phyloP scores from a whole-genome alignment of 2,329 filamentous ascomycete genomes.

The Clonostachys rhizophaga region DNA sequence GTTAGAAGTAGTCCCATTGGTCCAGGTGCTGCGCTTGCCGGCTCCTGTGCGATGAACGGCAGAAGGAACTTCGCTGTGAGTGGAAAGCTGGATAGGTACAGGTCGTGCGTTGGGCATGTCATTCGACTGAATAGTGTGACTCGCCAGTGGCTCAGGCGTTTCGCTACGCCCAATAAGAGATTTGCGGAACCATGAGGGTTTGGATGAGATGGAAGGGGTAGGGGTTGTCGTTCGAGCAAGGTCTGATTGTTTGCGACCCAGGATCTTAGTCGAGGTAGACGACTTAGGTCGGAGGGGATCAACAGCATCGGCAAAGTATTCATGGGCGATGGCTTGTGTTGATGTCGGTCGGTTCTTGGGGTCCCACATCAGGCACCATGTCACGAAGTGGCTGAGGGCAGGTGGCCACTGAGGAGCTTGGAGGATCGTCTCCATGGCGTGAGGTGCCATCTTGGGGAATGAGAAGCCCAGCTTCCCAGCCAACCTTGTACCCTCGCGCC shows the following conservation, averaged over 20 bases:
- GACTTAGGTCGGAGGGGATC: conserved; percentile 93
- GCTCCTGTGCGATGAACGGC: conserved; percentile 42
- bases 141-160: conserved; percentile 54
- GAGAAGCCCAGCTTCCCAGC: conserved; percentile 97
- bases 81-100: conserved; percentile 8
- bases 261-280: conserved; percentile 67
- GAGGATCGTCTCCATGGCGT: conserved; percentile 91
- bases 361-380: conserved; percentile 99
- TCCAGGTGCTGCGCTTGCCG: conserved; percentile 89
- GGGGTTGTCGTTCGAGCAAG: conserved; percentile 53
- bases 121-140: conserved; percentile 36
- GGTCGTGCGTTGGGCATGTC: conserved; percentile 38
- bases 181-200: conserved; percentile 95
- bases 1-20: conserved; percentile 61
- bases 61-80: conserved; percentile 28
- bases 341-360: conserved; percentile 89
- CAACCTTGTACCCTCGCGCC: conserved; percentile 89
- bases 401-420: conserved; percentile 88
- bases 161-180: conserved; percentile 82
- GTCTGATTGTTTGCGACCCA: conserved; percentile 88
- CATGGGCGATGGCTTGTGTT: conserved; percentile 87
- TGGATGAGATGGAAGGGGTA: conserved; percentile 63
- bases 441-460: conserved; percentile 98
- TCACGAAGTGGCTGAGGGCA: conserved; percentile 87
- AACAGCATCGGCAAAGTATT: conserved; percentile 89